phyloP scores from a whole-genome alignment of 169 alveolate species.

The Plasmodium gonderi region DNA sequence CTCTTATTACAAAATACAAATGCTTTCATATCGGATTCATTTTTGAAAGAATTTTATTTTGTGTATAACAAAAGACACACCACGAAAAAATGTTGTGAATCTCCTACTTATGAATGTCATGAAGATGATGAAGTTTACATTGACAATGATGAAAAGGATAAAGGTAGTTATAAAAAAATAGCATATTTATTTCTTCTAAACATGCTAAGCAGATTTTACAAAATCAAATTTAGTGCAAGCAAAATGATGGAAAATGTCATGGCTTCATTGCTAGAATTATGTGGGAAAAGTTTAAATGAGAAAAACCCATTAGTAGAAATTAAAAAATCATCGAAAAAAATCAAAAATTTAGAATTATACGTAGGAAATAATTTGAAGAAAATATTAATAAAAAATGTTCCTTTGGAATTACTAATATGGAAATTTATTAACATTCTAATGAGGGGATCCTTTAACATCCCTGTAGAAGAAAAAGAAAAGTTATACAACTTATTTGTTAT shows the following conservation, averaged over 20 bases:
- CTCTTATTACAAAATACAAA: constrained; percentile 10
- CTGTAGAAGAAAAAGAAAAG: constrained; percentile 45
- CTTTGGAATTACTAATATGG: constrained; percentile 42
- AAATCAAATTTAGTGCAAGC: constrained; percentile 40
- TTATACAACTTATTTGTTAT: constrained; percentile 50
- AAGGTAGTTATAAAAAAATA: not conserved
- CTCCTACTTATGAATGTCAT: not conserved
- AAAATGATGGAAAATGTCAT: constrained; percentile 23
- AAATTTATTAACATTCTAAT: constrained; percentile 51
- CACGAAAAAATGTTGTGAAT: not conserved
- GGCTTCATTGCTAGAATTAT: not conserved
- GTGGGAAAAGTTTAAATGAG: constrained; percentile 27
- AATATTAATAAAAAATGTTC: constrained; percentile 58
- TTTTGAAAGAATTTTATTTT: constrained; percentile 56
- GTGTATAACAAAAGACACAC: constrained; percentile 26
- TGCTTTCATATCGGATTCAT: constrained; percentile 51
- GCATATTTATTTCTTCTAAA: constrained; percentile 24
- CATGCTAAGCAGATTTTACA: constrained; percentile 63
- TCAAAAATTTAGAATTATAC: constrained; percentile 27
- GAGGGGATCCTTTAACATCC: constrained; percentile 64
- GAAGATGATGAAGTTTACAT: constrained; percentile 16
- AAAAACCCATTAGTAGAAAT: constrained; percentile 5
- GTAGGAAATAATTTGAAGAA: constrained; percentile 21
- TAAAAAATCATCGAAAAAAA: constrained; percentile 35
- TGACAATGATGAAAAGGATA: constrained; percentile 16